Conservation (phyloP, 1,284 basidiomycete species). For the Chalciporus sp. region DNA sequence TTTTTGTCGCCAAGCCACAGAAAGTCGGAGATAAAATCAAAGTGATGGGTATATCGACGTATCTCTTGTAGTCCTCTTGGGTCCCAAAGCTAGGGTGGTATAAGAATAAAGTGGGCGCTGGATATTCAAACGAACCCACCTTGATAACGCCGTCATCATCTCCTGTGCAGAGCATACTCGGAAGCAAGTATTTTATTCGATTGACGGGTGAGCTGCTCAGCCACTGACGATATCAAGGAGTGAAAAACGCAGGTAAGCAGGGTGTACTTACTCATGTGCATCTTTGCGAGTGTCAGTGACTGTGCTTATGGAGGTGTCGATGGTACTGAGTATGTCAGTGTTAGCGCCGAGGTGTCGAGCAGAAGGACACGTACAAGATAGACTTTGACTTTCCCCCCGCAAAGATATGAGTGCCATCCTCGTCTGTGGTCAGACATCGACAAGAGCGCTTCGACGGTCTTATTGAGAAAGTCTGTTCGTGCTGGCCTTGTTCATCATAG, state of each 20-base stretch:
- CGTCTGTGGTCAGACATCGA: conserved; percentile 66
- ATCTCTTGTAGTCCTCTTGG: conserved; percentile 67
- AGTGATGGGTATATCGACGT: conserved; percentile 83
- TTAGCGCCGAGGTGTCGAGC: conserved; percentile 2
- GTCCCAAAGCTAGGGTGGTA: conserved; percentile 78
- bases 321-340: conserved; percentile 47
- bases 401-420: conserved; percentile 69
- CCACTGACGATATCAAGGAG: conserved; percentile 39
- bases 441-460: conserved; percentile 77
- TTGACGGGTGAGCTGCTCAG: conserved; percentile 78
- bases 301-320: conserved; percentile 70
- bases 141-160: conserved; percentile 95
- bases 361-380: conserved; percentile 63
- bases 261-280: conserved; percentile 77
- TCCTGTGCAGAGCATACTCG: conserved; percentile 78
- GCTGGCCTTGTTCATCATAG: conserved; percentile 69
- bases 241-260: conserved; percentile 12
- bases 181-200: conserved; percentile 71
- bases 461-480: conserved; percentile 54
- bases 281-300: conserved; percentile 61
- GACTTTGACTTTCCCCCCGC: conserved; percentile 84
- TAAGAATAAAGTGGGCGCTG: not conserved
- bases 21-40: conserved; percentile 95
- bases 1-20: conserved; percentile 84
- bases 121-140: conserved; percentile 43